Evolutionary conservation across 2,329 filamentous ascomycete species (phyloP), one percentile per base, ranked within the genome.

Genomic region (Pleomassaria siparia): DNA sequence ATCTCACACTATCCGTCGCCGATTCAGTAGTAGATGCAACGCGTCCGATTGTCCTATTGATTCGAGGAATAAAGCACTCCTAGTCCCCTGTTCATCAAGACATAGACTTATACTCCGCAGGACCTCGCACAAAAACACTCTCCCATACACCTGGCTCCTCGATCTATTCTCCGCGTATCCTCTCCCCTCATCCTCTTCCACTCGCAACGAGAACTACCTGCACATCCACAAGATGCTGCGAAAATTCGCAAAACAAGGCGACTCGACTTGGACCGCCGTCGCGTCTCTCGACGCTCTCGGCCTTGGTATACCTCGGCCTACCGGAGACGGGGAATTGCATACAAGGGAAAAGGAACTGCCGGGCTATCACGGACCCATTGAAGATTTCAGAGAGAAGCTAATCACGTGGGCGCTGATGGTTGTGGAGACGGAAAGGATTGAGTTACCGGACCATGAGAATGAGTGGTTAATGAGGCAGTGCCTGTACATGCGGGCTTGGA

Each of bases 161-260:
- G 26, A 35, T 2, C 42, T 65, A 2, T 50, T 56, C n/a, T 21
- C 30, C 1, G 30, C 20, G n/a, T 50, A 60, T 36, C 25, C 39
- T 18, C 32, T 35, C n/a, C 1, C 49, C 36, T 13, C 29, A 9
- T 16, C 36, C 20, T 5, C 20, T 13, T 24, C 36, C 18, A 20
- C 40, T 20, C 40, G 26, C 16, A 20, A 37, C 28, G 15, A 10
- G 22, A 32, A 20, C 40, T 33, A 32, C 28, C 26, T 15, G 6
- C 40, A 24, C 16, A 43, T 24, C 26, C 40, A 24, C 26, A 28
- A 12, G 3, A 43, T 30, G 26, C 26, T 24, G 4, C 25, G 24
- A 15, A 43, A 33, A 33, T n/a, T 10, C 40, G 5, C 35, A 21
- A 37, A 37, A 37, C 18, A 22, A 4, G 20, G 20, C 35, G 9